A percentile compares a stretch with the other conserved stretches of the same genome.
These are phyloP conservation scores for Symbiodinium pilosum DNA, from an alignment of 73 alveolate species.

Conservation along the genomic window DNA sequence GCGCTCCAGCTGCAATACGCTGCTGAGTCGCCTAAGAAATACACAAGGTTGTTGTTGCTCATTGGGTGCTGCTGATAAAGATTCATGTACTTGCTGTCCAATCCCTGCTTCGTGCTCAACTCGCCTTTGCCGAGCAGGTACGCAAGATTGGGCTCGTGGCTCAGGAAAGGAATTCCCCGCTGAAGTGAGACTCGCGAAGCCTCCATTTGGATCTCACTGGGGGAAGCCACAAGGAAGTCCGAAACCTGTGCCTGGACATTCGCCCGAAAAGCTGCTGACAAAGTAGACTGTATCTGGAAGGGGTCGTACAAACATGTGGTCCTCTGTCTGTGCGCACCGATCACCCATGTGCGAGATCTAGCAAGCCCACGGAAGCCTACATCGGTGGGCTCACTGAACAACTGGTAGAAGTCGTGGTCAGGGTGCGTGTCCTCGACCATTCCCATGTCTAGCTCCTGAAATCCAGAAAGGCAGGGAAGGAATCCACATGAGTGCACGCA, in stretches of 20 bases:
- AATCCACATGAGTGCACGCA: neutral
- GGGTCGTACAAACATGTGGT: neutral
- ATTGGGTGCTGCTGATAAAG: neutral
- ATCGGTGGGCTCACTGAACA: neutral
- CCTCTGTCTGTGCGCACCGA: neutral
- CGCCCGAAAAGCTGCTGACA: neutral
- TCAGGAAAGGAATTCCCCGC: neutral
- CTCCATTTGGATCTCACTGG: neutral
- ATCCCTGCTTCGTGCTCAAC: neutral
- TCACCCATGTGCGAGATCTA: neutral
- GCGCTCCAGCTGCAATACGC: neutral
- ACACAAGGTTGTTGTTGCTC: neutral
- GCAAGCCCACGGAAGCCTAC: neutral
- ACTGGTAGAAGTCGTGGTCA: neutral
- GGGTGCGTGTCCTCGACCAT: conserved; percentile 13
- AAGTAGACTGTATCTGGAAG: neutral
- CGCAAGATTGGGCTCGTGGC: neutral
- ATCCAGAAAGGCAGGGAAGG: too few species aligned
- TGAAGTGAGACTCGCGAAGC: neutral
- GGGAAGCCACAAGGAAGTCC: conserved; percentile 1
- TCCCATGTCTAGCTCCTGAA: conserved; percentile 26
- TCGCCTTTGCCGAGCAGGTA: neutral
- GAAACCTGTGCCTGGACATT: neutral
- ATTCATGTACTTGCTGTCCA: neutral
- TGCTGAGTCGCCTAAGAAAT: neutral